A percentile compares a stretch with the other conserved stretches of the same genome.
Conservation (phyloP, 2,329 filamentous ascomycete species). For the Trichoderma brevicompactum region DNA sequence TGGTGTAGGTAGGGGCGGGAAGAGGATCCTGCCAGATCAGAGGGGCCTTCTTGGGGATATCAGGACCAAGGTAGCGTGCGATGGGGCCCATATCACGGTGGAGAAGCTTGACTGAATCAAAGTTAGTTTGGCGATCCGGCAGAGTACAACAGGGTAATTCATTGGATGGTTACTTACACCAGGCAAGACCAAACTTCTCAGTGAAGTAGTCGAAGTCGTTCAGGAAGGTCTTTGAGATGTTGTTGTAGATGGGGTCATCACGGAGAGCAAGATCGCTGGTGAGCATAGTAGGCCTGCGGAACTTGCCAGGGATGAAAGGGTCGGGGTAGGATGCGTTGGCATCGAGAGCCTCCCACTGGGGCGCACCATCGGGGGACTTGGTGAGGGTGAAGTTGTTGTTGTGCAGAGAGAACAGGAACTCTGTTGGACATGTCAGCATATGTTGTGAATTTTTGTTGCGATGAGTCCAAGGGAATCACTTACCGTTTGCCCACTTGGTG, state of each 20-base stretch:
- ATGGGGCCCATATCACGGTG: constrained; percentile 78
- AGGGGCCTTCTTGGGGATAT: constrained; percentile 66
- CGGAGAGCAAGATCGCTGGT: constrained; percentile 74
- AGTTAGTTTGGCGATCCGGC: neutral
- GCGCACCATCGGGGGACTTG: constrained; percentile 74
- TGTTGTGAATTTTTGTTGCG: neutral
- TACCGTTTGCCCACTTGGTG: constrained; percentile 51
- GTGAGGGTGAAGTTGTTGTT: constrained; percentile 76
- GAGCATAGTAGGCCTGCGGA: constrained; percentile 74
- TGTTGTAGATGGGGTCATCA: constrained; percentile 71
- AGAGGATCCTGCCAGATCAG: constrained; percentile 75
- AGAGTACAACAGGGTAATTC: neutral
- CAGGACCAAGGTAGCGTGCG: constrained; percentile 72
- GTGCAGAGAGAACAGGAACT: constrained; percentile 75
- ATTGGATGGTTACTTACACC: constrained; percentile 56
- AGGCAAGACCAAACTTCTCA: constrained; percentile 71
- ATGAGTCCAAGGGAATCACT: neutral
- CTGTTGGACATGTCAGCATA: constrained; percentile 58
- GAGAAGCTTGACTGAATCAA: constrained; percentile 62
- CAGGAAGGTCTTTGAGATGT: constrained; percentile 72
- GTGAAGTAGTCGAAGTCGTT: constrained; percentile 69
- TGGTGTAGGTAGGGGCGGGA: constrained; percentile 58
- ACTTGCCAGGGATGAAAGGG: constrained; percentile 69
- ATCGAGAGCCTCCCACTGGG: constrained; percentile 75
- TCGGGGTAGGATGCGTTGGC: constrained; percentile 70